These are phyloP conservation scores for Alternaria longipes DNA, from an alignment of 2,329 filamentous ascomycete genomes.

Conservation along the genomic window DNA sequence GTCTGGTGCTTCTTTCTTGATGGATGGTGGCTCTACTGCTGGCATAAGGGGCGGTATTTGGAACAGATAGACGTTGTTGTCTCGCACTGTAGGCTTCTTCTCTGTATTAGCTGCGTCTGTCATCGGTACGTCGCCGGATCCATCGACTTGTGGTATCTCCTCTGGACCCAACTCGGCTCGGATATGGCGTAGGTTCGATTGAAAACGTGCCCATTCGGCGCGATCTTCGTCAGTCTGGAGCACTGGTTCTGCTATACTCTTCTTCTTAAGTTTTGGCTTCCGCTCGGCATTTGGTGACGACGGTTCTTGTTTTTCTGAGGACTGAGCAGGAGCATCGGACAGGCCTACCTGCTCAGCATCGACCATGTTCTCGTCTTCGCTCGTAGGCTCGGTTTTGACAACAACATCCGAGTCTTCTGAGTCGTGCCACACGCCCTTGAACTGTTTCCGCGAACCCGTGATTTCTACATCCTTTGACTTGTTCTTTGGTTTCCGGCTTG, in stretches of 20 bases:
- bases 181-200: conserved; percentile 58
- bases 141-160: conserved; percentile 44
- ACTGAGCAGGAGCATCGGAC: conserved; percentile 11
- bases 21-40: conserved; percentile 57
- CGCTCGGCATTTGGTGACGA: conserved; percentile 47
- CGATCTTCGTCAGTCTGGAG: conserved; percentile 64
- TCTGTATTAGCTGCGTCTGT: conserved; percentile 27
- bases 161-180: conserved; percentile 57
- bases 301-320: conserved; percentile 36
- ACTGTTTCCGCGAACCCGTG: conserved; percentile 52
- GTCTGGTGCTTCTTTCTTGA: conserved; percentile 43
- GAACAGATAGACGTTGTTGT: conserved; percentile 68
- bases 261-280: conserved; percentile 35
- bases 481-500: conserved; percentile 47
- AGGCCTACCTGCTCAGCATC: conserved; percentile 40
- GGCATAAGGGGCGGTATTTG: conserved; percentile 71
- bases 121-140: conserved; percentile 55
- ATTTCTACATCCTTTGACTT: conserved; percentile 57
- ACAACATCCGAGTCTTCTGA: conserved; percentile 50
- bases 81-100: conserved; percentile 47
- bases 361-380: conserved; percentile 54
- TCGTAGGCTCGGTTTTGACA: conserved; percentile 65
- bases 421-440: conserved; percentile 58
- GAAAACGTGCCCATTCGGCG: conserved; percentile 60
- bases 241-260: conserved; percentile 47